Conservation (phyloP, 2,329 filamentous ascomycete species). For the Sporothrix euskadiensis region DNA sequence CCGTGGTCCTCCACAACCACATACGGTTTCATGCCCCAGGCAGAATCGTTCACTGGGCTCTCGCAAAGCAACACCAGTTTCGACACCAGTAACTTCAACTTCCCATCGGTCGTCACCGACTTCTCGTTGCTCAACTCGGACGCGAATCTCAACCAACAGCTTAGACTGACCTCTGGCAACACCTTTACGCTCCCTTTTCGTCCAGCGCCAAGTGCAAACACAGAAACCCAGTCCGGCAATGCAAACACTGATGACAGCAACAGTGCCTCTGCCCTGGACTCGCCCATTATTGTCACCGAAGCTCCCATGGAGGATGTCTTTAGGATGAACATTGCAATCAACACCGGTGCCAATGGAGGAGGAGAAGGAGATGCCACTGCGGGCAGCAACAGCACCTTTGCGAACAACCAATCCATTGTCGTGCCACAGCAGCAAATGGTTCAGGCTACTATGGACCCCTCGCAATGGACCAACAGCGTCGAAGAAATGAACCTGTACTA, state of each 20-base stretch:
- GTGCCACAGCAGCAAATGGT: neutral
- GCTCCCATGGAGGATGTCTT: conserved; percentile 8
- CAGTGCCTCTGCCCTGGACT: neutral
- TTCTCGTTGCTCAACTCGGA: conserved; percentile 7
- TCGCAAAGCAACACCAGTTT: neutral
- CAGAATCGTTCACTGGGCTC: neutral
- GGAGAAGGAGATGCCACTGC: neutral
- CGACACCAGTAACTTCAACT: neutral
- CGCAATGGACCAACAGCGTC: neutral
- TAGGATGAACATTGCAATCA: neutral
- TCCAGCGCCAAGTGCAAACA: neutral
- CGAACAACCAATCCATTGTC: neutral
- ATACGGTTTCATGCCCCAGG: neutral
- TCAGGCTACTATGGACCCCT: neutral
- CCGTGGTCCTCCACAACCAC: neutral
- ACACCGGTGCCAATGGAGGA: neutral
- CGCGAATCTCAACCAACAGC: neutral
- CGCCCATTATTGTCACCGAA: neutral
- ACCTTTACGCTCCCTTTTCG: neutral
- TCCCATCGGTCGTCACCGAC: neutral
- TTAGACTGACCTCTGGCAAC: neutral
- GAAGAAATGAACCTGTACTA: neutral
- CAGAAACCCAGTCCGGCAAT: no score
- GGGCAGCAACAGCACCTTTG: neutral
- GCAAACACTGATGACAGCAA: neutral